phyloP scores from a whole-genome alignment of 169 alveolate species.

The Hammondia hammondi region DNA sequence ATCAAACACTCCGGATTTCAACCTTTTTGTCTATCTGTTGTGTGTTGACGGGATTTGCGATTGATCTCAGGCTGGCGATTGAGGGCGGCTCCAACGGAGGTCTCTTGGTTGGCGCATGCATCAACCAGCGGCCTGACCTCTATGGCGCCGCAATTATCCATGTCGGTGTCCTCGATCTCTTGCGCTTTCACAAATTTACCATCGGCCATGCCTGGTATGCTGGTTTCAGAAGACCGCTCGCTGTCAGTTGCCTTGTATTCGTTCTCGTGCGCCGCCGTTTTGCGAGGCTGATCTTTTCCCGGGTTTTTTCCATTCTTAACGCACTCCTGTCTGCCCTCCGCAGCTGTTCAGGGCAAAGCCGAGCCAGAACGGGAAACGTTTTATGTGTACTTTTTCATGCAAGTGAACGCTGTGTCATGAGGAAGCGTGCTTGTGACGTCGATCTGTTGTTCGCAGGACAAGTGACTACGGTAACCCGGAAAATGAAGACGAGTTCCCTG shows the following conservation, averaged over 20 bases:
- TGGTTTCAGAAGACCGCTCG: no score
- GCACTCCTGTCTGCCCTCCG: no score
- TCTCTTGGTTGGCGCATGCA: conserved; percentile 65
- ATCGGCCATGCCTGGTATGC: conserved; percentile 65
- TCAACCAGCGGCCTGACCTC: conserved; percentile 66
- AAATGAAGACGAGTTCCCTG: conserved; percentile 20
- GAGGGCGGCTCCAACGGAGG: conserved; percentile 68
- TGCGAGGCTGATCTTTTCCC: no score
- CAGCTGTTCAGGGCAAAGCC: no score
- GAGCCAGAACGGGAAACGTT: no score
- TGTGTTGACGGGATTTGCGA: background rate
- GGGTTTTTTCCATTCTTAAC: no score
- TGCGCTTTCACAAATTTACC: conserved; percentile 63
- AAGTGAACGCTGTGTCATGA: background rate
- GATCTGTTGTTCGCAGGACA: background rate
- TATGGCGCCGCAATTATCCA: conserved; percentile 38
- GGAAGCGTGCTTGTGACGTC: background rate
- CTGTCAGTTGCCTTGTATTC: no score
- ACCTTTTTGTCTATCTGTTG: background rate
- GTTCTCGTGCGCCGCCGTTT: no score
- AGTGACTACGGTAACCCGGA: conserved; percentile 68
- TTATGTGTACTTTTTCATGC: no score
- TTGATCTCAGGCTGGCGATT: conserved; percentile 54
- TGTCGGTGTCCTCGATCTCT: conserved; percentile 65
- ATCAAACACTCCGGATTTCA: background rate